Percentiles rank a stretch among this genome's conserved stretches.
Evolutionary conservation across 805 yeast species (phyloP).

Genomic region (Monosporozyma aerobia): DNA sequence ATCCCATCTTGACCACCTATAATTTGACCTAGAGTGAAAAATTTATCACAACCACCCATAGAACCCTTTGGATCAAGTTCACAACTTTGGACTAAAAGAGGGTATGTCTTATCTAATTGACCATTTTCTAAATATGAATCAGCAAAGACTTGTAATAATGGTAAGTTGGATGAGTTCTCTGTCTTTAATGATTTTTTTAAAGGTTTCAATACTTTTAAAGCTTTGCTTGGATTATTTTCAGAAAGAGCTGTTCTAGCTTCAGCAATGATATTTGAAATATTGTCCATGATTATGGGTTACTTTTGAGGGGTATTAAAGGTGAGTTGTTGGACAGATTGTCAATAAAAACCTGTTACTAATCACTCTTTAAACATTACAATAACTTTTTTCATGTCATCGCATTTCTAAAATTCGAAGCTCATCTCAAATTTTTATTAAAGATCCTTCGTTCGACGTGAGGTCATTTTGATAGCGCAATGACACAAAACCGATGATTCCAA

Average conservation of each 20-base stretch:
- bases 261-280: conserved; percentile 2
- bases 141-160: conserved; percentile 49
- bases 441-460: neutral
- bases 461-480: neutral
- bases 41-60: conserved; percentile 64
- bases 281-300: neutral
- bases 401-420: neutral
- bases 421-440: conserved; percentile 3
- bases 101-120: conserved; percentile 69
- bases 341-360: neutral
- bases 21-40: conserved; percentile 83
- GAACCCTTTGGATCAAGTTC: conserved; percentile 59
- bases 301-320: neutral
- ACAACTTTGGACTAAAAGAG: conserved; percentile 49
- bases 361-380: neutral
- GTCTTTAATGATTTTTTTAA: conserved; percentile 21
- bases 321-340: neutral
- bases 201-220: conserved; percentile 30
- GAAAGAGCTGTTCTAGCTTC: conserved; percentile 20
- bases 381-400: conserved; percentile 2
- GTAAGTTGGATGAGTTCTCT: conserved; percentile 30
- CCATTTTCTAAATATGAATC: conserved; percentile 76
- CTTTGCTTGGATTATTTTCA: conserved; percentile 27
- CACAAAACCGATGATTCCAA: neutral
- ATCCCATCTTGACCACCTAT: conserved; percentile 76